Base-by-base conservation (phyloP, 2,329 filamentous ascomycete genomes). In the Chaetomiaceae sp. region DNA sequence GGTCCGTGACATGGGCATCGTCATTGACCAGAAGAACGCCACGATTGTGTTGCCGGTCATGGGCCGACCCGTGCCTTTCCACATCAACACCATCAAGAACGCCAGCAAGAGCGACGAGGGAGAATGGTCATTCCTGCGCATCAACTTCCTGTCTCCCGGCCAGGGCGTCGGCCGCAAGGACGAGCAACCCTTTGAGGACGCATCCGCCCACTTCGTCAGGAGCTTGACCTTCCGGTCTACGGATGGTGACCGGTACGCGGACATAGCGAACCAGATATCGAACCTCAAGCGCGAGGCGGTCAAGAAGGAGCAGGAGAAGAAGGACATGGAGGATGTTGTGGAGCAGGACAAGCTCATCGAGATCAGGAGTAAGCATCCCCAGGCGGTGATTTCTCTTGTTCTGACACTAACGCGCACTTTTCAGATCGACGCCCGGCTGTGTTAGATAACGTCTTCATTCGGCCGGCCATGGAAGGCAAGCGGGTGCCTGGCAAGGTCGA, bases 251-350 rank as follows among this genome's bases (percentile, higher is more conserved):
- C 84, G 92, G 56, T 90, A 99, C 66, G 86, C 89, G 52, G 89
- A 95, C 62, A 93, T 99, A 59, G 86, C 90, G 12, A 87, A 87
- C 55, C 88, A 95, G 64, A 97, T 99, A 62, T 92, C 89, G 10
- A 93, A 96, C 64, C 85, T 99, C 75, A 95, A 96, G 74, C 95
- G 93, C 66, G 89, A 92, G 60, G 84, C 88, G 5, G 82, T 89
- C 37, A 91, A 95, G 70, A 87, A 89, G 62, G 93, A 99, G 69
- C 91, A 96, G 63, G 92, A 96, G 70, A 96, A 97, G 82, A 99
- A 99, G 73, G 92, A 99, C 62, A 87, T 99, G 87, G 93, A 99
- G 67, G 93, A 99, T 69, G 93, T 99, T 19, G 91, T 99, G 5
- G 93, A 97, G 70, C 93, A 99, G 69, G 93, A 99, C 67, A 99